phyloP scores from a whole-genome alignment of 2,329 filamentous ascomycete genomes.

The Calonectria multiphialidica region DNA sequence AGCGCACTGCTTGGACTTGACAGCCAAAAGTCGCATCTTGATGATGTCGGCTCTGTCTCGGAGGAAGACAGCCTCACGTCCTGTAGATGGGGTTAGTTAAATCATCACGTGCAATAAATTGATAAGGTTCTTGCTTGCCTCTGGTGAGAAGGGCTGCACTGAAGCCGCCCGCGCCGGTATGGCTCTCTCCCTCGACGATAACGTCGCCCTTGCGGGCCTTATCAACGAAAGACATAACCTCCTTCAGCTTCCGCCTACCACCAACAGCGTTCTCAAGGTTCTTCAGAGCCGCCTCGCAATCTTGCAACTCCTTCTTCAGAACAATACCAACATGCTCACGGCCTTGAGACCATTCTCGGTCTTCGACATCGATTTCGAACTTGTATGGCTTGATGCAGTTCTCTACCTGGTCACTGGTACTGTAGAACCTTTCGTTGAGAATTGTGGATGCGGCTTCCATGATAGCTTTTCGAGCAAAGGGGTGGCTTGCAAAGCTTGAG shows the following conservation, averaged over 20 bases:
- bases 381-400: slow-evolving; percentile 99
- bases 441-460: slow-evolving; percentile 91
- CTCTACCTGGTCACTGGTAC: slow-evolving; percentile 97
- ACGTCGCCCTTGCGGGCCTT: slow-evolving; percentile 89
- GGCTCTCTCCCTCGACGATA: slow-evolving; percentile 83
- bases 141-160: slow-evolving; percentile 86
- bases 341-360: slow-evolving; percentile 87
- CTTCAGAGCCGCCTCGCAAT: slow-evolving; percentile 84
- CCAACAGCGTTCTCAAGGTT: slow-evolving; percentile 82
- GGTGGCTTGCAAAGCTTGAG: slow-evolving; percentile 90
- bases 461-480: slow-evolving; percentile 93
- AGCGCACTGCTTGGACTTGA: slow-evolving; percentile 92
- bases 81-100: slow-evolving; percentile 59
- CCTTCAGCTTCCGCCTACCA: slow-evolving; percentile 84
- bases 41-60: slow-evolving; percentile 91
- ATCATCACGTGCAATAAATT: not conserved
- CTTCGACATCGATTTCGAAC: slow-evolving; percentile 95
- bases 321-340: slow-evolving; percentile 84
- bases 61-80: slow-evolving; percentile 93
- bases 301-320: slow-evolving; percentile 87
- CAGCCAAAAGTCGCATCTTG: slow-evolving; percentile 87
- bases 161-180: slow-evolving; percentile 92
- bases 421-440: slow-evolving; percentile 93
- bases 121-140: slow-evolving; percentile 65
- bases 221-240: slow-evolving; percentile 93